Evolutionary conservation across 345 rosid genomes (phyloP), one percentile per base, ranked within the genome.

Genomic region (Noccaea bulbosa): DNA sequence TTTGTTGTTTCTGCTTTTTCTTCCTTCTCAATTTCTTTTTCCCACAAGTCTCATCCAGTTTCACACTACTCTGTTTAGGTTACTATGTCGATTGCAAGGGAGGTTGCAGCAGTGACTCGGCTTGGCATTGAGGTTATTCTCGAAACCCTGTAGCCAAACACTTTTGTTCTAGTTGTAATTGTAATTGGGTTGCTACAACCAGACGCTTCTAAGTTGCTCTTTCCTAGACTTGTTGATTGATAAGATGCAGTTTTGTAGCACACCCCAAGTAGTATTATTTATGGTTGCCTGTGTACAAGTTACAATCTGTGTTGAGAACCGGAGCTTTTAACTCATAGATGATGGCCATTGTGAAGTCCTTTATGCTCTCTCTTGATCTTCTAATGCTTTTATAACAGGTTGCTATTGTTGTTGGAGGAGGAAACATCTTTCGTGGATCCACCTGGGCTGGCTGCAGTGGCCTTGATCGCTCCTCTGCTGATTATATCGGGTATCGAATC

Each of bases 381-480:
- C 37, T 50, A 60, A 44, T 2, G 5, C 34, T 37, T 38, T 27
- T 48, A 20, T 8, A 8, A 11, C 81, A 89, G 99, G 99, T 94
- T 52, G 99, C 97, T 11, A 82, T 91, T 77, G 99, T 91, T 52
- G 98, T 89, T 72, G 97, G 97, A 17, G 99, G 99, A 40, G 96
- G 96, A 47, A 91, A 94, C 72, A 94, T 94, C 70, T 94, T 94
- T 66, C 95, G 95, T 24, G 96, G 97, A 69, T 73, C 97, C 53
- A 84, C 93, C 34, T 88, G 95, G 95, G 96, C 95, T 57, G 98
- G 97, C 68, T 73, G 90, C 75, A 89, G 95, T 72, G 96, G 97
- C 70, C 99, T 94, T 80, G 97, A 94, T 58, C 95, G 96, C 65
- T 94, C 99, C 44, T 94, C 99, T 24, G 99, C 99, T 46, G 97